Base-by-base conservation (phyloP, 441 rosid genomes). In the Iberis amara region DNA sequence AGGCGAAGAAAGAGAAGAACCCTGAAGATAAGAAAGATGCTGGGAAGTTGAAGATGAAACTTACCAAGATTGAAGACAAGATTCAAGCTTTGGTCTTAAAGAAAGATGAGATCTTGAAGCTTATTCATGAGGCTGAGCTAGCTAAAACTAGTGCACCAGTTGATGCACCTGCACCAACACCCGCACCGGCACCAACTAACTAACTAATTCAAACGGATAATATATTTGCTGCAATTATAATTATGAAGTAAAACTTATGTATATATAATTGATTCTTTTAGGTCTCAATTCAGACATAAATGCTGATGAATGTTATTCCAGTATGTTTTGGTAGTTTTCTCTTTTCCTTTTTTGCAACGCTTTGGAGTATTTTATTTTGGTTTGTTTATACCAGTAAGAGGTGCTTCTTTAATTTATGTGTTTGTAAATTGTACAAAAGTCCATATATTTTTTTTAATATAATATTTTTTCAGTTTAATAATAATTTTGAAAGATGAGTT, bases 11-110 rank as follows among this genome's bases (percentile, higher is more conserved):
- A 72, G 70, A 77, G 31, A 77, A 78, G 77, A 78, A 79, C 64
- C 83, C 87, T 28, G 84, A 81, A 76, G 89, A 81, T 52, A 81
- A 81, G 53, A 76, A 71, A 14, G 83, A 78, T 56, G 81, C 87
- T 7, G 65, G 61, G 26, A 81, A 82, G 43, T 64, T 88, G 18
- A 83, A 58, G 66, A 76, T 71, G 12, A 85, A 83, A 57, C 81
- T 85, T 6, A 62, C 66, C 55, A 83, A 81, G 68, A 41, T 85
- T 18, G 87, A 89, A 6, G 65, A 75, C 64, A 78, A 88, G 67
- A 88, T 85, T 33, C 73, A 81, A 59, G 82, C 59, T 8, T 66
- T 85, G 46, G 57, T 42, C 4, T 1, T 24, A 1, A 85, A 88
- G 78, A 76, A 76, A 67, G 79, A 75, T 39, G 86, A 82, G 11